These are phyloP conservation scores for Infundibulicybe gibba DNA, from an alignment of 768 basidiomycete species.

Conservation along the genomic window DNA sequence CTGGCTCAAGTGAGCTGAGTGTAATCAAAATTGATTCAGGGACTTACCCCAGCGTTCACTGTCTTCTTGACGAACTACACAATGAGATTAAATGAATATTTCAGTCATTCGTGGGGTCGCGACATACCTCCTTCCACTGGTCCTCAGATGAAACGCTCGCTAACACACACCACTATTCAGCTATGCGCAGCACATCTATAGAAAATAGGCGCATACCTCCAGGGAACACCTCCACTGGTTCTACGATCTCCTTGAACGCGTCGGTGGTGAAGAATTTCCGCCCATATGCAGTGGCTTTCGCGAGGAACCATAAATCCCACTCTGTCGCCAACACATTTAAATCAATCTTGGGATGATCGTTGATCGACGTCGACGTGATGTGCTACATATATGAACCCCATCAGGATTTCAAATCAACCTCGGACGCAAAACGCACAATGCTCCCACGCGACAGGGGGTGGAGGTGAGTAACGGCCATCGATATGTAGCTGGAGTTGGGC, in stretches of 20 bases:
- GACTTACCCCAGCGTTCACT: conserved; percentile 20
- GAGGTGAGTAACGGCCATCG: conserved; percentile 29
- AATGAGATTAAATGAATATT: neutral
- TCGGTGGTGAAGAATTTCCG: conserved; percentile 25
- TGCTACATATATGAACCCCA: conserved; percentile 13
- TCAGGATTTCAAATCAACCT: too few species aligned
- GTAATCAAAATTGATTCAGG: neutral
- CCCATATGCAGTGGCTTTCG: conserved; percentile 26
- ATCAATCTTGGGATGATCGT: conserved; percentile 22
- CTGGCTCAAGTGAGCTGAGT: conserved; percentile 5
- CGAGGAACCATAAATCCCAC: conserved; percentile 27
- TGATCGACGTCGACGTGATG: conserved; percentile 17
- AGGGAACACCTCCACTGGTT: conserved; percentile 23
- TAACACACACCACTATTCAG: conserved; percentile 1
- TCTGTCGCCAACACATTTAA: conserved; percentile 25
- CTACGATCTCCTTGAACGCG: conserved; percentile 24
- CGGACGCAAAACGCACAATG: conserved; percentile 16
- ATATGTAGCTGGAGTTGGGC: conserved; percentile 27
- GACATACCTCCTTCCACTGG: conserved; percentile 19
- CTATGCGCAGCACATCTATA: neutral
- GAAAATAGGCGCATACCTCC: conserved; percentile 11
- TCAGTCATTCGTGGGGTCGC: neutral
- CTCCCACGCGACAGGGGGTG: conserved; percentile 46
- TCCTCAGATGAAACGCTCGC: conserved; percentile 14
- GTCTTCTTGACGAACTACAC: conserved; percentile 17